These are phyloP conservation scores for Capsicum pubescens DNA, from an alignment of 257 asterid genomes.

Conservation along the genomic window DNA sequence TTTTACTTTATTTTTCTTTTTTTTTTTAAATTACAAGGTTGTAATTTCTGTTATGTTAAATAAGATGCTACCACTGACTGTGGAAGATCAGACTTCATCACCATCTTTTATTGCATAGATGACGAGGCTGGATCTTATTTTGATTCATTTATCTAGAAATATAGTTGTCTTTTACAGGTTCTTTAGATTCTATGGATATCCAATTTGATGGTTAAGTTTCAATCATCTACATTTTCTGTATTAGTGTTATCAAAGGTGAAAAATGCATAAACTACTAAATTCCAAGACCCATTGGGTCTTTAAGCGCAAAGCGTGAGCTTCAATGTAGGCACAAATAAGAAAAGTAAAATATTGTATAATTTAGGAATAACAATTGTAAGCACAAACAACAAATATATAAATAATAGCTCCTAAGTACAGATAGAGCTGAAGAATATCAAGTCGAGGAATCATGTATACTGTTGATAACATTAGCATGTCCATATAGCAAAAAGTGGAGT, in stretches of 20 bases:
- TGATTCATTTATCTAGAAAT: background rate
- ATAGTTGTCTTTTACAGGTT: background rate
- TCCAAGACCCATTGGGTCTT: background rate
- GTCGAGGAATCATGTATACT: background rate
- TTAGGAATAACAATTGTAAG: background rate
- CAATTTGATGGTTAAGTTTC: background rate
- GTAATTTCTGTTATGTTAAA: background rate
- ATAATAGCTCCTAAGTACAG: background rate
- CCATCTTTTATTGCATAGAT: background rate
- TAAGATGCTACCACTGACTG: background rate
- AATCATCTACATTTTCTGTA: background rate
- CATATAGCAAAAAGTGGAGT: background rate
- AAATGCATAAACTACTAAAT: background rate
- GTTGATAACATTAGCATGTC: background rate
- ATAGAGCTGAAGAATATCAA: background rate
- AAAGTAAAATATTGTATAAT: background rate
- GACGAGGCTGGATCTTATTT: constrained; percentile 1
- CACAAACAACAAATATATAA: background rate
- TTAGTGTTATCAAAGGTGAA: constrained; percentile 20
- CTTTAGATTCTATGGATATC: background rate
- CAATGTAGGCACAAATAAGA: background rate
- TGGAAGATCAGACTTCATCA: constrained; percentile 7
- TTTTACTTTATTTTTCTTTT: background rate
- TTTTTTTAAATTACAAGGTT: background rate
- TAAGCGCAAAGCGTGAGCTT: background rate